phyloP scores from a whole-genome alignment of 768 basidiomycete genomes.

The Termitomyces sp. region DNA sequence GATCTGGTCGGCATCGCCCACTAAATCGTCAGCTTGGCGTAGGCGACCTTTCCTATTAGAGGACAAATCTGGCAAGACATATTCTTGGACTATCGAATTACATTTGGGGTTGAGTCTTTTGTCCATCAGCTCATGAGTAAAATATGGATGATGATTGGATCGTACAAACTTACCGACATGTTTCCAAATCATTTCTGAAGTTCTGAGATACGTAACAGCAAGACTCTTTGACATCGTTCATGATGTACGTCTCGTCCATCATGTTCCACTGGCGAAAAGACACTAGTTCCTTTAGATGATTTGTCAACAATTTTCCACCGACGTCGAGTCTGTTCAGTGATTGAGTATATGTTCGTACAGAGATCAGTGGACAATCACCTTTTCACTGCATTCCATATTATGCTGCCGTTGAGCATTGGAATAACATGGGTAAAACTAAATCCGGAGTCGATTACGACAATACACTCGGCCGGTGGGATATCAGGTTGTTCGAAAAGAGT shows the following conservation, averaged over 20 bases:
- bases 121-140: slow-evolving; percentile 12
- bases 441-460: slow-evolving; percentile 81
- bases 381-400: slow-evolving; percentile 79
- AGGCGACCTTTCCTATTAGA: slow-evolving; percentile 56
- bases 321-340: slow-evolving; percentile 70
- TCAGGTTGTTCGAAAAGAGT: slow-evolving; percentile 51
- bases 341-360: slow-evolving; percentile 9
- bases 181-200: slow-evolving; percentile 70
- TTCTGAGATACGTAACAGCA: slow-evolving; percentile 82
- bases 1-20: slow-evolving; percentile 57
- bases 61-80: slow-evolving; percentile 85
- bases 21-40: slow-evolving; percentile 44
- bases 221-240: slow-evolving; percentile 87
- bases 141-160: not conserved
- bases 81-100: slow-evolving; percentile 79
- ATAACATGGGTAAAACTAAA: slow-evolving; percentile 94
- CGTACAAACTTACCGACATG: slow-evolving; percentile 57
- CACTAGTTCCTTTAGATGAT: slow-evolving; percentile 89
- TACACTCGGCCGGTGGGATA: slow-evolving; percentile 64
- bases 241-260: slow-evolving; percentile 94
- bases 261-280: slow-evolving; percentile 98
- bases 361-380: slow-evolving; percentile 40
- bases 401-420: slow-evolving; percentile 68
- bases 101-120: slow-evolving; percentile 45
- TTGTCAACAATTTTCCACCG: slow-evolving; percentile 92